Evolutionary conservation across 31 red algal genomes (phyloP), one percentile per base, ranked within the genome.

Genomic region (Endocladia muricata): DNA sequence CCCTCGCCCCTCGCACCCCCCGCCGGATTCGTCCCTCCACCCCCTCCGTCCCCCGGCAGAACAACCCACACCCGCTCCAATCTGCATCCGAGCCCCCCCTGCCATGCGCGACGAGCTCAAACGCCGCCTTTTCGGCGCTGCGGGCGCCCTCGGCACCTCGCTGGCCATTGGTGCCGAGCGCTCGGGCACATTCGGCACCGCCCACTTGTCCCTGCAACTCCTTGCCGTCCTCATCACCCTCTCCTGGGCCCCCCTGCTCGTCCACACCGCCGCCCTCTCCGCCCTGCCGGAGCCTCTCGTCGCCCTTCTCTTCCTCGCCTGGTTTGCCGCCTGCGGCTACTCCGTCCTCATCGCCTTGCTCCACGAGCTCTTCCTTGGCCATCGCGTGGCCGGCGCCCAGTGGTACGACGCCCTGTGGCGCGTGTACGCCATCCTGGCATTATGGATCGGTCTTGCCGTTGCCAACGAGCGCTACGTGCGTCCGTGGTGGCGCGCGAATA

Each of bases 401-500:
- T 83, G 65, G 79, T 38, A 56, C 29, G 22, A 55, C 2, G 79
- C 38, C 21, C 34, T 83, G 0, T 72, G 65, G 65, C 41, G 79
- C 7, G 37, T 83, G 29, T 71, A 83, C 34, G 67, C 79, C 4
- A 83, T 83, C 19, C 6, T 83, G 33, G 31, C 17, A 3, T 44
- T 83, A 30, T 83, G 79, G 79, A 37, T 83, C 8, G 3, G 11
- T 2, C 17, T 83, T 37, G 65, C 66, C 15, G 33, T 83, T 5
- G 38, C 73, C 19, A 71, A 83, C 21, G 67, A 73, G 49, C 44
- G 65, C 7, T 21, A 73, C 37, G 41, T 83, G 22, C 65, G 68
- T 15, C 79, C 79, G 35, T 83, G 67, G 64, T 83, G 79, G 79
- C 40, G 15, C 4, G 26, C 44, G 41, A 72, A 71, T 40, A n/a